Percentiles rank a stretch among this genome's conserved stretches.
phyloP scores from a whole-genome alignment of 768 basidiomycete species.

The Asterophora parasitica region DNA sequence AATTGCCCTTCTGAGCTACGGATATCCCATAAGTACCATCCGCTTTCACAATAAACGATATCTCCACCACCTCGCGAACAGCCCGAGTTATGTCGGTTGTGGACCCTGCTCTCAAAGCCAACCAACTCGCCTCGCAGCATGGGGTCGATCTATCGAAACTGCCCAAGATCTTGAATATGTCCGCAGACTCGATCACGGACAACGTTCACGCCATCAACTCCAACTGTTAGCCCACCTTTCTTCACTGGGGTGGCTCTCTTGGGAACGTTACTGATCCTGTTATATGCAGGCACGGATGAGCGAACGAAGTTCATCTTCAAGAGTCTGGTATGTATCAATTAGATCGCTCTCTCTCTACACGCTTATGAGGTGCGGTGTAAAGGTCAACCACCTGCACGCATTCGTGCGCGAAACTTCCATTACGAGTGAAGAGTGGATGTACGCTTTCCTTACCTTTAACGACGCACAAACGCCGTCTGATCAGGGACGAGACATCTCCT shows the following conservation, averaged over 20 bases:
- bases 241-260: neutral
- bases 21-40: neutral
- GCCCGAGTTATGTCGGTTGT: neutral
- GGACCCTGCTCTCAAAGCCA: conserved; percentile 25
- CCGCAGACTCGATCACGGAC: conserved; percentile 35
- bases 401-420: conserved; percentile 71
- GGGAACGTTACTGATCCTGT: neutral
- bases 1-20: neutral
- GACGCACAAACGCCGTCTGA: neutral
- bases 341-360: neutral
- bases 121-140: conserved; percentile 26
- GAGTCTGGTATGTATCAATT: conserved; percentile 28
- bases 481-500: neutral
- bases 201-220: conserved; percentile 36
- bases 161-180: conserved; percentile 37
- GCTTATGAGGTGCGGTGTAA: conserved; percentile 6
- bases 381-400: conserved; percentile 68
- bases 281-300: conserved; percentile 29
- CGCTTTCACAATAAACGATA: neutral
- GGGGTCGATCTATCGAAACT: conserved; percentile 37
- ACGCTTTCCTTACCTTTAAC: conserved; percentile 7
- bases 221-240: conserved; percentile 27
- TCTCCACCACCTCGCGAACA: neutral
- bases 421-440: conserved; percentile 86
- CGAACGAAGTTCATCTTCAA: conserved; percentile 40